Evolutionary conservation across 805 yeast species (phyloP).

Genomic region (Cyberlindnera nakhonratchasimensis): DNA sequence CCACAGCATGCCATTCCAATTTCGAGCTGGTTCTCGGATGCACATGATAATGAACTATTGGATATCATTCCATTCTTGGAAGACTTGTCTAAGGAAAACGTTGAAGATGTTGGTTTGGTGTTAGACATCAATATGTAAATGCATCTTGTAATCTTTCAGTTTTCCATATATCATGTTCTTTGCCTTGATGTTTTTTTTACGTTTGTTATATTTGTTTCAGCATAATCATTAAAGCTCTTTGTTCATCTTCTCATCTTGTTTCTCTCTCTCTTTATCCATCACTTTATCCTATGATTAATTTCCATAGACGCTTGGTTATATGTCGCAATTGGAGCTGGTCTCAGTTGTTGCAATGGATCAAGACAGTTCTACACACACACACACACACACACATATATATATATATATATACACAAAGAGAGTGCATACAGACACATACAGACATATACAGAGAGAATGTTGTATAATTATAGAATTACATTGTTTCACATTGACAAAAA

Average conservation of each 20-base stretch:
- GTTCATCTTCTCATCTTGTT: too few species aligned
- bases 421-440: too few species aligned
- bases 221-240: neutral
- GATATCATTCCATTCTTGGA: constrained; percentile 89
- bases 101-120: constrained; percentile 81
- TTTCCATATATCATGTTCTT: too few species aligned
- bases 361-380: too few species aligned
- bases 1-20: constrained; percentile 98
- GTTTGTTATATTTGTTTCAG: neutral
- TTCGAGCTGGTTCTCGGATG: constrained; percentile 96
- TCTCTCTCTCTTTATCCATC: too few species aligned
- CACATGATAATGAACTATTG: constrained; percentile 91
- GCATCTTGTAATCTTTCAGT: neutral
- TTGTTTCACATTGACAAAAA: too few species aligned
- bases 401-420: too few species aligned
- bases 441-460: neutral
- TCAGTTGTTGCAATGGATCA: too few species aligned
- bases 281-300: too few species aligned
- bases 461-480: neutral
- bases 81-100: constrained; percentile 69
- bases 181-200: neutral
- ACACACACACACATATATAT: too few species aligned
- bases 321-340: too few species aligned
- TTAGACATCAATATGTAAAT: constrained; percentile 60
- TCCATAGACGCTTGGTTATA: too few species aligned